Conservation (phyloP, 2,329 filamentous ascomycete species). For the Lecanicillium sp. region DNA sequence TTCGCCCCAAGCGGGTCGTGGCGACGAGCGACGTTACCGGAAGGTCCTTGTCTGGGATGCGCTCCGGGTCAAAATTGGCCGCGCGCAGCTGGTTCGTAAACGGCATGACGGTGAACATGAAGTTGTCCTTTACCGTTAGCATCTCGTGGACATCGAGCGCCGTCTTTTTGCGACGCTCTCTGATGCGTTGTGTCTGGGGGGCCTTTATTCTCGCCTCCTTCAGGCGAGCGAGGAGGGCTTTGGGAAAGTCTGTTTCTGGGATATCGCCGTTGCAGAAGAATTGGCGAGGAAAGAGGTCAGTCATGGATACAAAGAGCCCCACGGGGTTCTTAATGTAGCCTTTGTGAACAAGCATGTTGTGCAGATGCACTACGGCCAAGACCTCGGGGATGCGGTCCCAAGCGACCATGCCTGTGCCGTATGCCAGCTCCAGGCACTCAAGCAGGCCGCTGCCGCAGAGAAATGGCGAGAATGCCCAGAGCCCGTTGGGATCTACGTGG, state of each 20-base stretch:
- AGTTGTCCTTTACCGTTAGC: too few species aligned
- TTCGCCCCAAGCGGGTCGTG: constrained; percentile 19
- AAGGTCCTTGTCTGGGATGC: constrained; percentile 27
- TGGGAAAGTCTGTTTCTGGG: too few species aligned
- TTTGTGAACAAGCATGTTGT: constrained; percentile 38
- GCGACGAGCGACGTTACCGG: constrained; percentile 16
- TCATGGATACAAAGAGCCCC: constrained; percentile 21
- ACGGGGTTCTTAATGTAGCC: constrained; percentile 27
- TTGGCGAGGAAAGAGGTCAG: constrained; percentile 11
- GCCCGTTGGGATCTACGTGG: constrained; percentile 33
- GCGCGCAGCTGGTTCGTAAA: constrained; percentile 20
- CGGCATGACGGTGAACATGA: too few species aligned
- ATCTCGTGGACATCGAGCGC: too few species aligned
- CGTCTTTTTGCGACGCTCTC: too few species aligned
- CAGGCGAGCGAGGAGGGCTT: too few species aligned
- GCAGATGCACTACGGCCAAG: constrained; percentile 32
- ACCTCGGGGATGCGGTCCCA: constrained; percentile 33
- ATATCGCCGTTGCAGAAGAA: constrained; percentile 8
- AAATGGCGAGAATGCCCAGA: constrained; percentile 41
- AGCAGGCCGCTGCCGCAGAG: constrained; percentile 37
- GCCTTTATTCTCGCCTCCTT: too few species aligned
- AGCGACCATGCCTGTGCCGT: constrained; percentile 23
- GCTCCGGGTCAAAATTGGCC: constrained; percentile 26
- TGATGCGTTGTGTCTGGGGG: too few species aligned
- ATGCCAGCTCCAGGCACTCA: constrained; percentile 34